Base-by-base conservation (phyloP, 805 yeast species). In the Wickerhamiella dianesei region DNA sequence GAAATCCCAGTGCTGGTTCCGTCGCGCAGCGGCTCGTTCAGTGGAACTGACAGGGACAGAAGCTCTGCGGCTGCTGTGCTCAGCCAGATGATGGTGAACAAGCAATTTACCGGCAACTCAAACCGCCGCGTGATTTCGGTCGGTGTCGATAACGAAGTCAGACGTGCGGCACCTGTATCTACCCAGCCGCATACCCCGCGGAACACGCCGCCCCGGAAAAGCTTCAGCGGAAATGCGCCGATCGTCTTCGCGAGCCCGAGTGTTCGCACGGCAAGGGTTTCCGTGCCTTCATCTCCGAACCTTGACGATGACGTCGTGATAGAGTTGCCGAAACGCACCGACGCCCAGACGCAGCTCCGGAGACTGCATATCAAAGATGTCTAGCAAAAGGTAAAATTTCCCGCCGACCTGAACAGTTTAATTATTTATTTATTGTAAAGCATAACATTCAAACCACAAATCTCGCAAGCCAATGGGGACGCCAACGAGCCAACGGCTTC, bases 101-200 rank as follows among this genome's bases (percentile, higher is more conserved):
- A 41, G 35, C 49, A 53, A 14, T 35, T 46, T 37, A 47, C 50
- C 14, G 55, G 55, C 9, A 32, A 45, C 17, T 39, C 52, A 13
- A 37, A 32, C 14, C 48, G 51, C 13, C 56, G 59, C 14, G 55
- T 46, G 9, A 21, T 54, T 6, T 53, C 58, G 3, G 22, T 48
- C 36, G 58, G 57, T 16, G 51, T 54, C 4, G 59, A 56, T 44
- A 47, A 44, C 40, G 48, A 46, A 16, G 44, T 45, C 12, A 6
- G 32, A 25, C 32, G 32, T 6, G 32, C 32, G 9, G 32, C 32
- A 6, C 32, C 32, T 25, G 32, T 25, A 6, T 25, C 12, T 6
- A 12, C 12, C 9, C 32, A 6, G 32, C 32, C 32, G 32, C 32
- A 25, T 25, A 25, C 32, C 9, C 32, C 32, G 12, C 32, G 9